A percentile compares a stretch with the other conserved stretches of the same genome.
Evolutionary conservation across 257 asterid genomes (phyloP).

Genomic region (Solanum virginianum): DNA sequence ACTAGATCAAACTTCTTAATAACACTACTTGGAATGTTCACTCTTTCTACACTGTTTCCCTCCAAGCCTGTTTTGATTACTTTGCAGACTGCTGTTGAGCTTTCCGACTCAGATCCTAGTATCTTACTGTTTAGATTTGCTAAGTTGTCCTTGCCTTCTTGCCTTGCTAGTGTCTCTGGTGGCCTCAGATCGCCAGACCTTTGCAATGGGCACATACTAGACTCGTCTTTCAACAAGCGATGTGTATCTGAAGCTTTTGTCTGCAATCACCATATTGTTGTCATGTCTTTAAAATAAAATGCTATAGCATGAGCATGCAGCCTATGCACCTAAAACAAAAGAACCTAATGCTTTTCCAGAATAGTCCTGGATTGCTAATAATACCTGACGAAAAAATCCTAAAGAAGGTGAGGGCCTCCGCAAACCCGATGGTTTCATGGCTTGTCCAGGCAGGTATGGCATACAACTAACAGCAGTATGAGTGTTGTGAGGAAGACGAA

Average conservation of each 20-base stretch:
- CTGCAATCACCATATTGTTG: constrained; percentile 29
- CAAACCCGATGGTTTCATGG: constrained; percentile 64
- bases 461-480: constrained; percentile 12
- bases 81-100: constrained; percentile 17
- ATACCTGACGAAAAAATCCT: constrained; percentile 83
- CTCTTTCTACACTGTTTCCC: constrained; percentile 8
- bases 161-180: constrained; percentile 14
- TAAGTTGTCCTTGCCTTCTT: constrained; percentile 6
- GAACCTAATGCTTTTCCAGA: background rate
- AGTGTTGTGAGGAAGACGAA: constrained; percentile 23
- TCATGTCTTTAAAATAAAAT: background rate
- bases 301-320: background rate
- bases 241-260: constrained; percentile 41
- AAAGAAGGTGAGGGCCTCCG: constrained; percentile 96
- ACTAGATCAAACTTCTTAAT: constrained; percentile 6
- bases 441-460: constrained; percentile 26
- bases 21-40: constrained; percentile 17
- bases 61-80: constrained; percentile 18
- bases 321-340: constrained; percentile 8
- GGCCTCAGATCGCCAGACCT: constrained; percentile 26
- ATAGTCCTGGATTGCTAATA: background rate
- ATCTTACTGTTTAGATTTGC: constrained; percentile 11
- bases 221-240: constrained; percentile 20
- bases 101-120: constrained; percentile 19
- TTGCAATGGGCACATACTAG: constrained; percentile 19